These are phyloP conservation scores for Claviceps quebecensis DNA, from an alignment of 2,329 filamentous ascomycete species.

Conservation along the genomic window DNA sequence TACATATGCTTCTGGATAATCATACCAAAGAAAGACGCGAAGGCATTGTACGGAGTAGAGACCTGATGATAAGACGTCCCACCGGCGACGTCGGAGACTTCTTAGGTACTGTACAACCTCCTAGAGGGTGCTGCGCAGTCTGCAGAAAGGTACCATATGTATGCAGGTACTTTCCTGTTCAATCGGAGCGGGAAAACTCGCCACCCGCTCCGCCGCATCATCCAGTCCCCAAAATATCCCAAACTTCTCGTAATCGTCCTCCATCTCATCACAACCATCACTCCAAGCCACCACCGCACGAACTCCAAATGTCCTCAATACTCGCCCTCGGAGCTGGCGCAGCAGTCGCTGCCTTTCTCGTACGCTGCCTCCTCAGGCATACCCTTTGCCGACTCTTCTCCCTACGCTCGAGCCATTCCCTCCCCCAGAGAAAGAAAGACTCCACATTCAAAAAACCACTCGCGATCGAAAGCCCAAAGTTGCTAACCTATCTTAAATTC, in stretches of 20 bases:
- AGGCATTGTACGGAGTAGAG: too few species aligned
- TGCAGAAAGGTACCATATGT: too few species aligned
- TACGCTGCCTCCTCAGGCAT: slow-evolving; percentile 15
- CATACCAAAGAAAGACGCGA: too few species aligned
- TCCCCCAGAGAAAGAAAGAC: too few species aligned
- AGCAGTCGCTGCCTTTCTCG: slow-evolving; percentile 38
- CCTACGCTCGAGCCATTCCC: background rate
- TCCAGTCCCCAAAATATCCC: slow-evolving; percentile 16
- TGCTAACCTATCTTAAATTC: too few species aligned
- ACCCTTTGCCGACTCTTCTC: background rate
- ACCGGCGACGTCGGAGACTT: too few species aligned
- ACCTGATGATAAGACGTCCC: too few species aligned
- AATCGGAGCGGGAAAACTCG: slow-evolving; percentile 11
- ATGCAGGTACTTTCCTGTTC: too few species aligned
- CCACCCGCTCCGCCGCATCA: slow-evolving; percentile 1
- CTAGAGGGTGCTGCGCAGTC: background rate
- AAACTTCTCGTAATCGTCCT: background rate
- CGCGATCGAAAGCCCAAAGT: too few species aligned
- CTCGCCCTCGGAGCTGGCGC: slow-evolving; percentile 33
- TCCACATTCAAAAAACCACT: too few species aligned
- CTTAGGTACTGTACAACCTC: too few species aligned
- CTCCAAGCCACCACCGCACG: background rate
- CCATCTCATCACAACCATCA: background rate
- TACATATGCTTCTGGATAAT: too few species aligned
- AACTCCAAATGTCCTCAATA: slow-evolving; percentile 24